These are phyloP conservation scores for Lipomyces yamanashiensis DNA, from an alignment of 805 yeast genomes.

Conservation along the genomic window DNA sequence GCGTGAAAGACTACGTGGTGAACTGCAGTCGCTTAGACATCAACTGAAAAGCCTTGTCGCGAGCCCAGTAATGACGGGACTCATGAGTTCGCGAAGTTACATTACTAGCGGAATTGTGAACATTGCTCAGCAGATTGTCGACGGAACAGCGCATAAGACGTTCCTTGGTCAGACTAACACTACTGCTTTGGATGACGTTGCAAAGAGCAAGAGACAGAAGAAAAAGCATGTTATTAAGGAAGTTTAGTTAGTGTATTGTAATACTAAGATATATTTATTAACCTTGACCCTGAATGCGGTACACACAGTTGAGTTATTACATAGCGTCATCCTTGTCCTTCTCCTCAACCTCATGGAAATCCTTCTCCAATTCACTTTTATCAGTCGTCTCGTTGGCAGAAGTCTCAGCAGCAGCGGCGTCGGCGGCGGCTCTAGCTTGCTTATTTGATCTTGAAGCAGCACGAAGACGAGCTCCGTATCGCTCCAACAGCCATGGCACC, in stretches of 20 bases:
- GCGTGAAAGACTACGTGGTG: conserved; percentile 14
- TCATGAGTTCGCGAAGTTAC: conserved; percentile 39
- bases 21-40: conserved; percentile 32
- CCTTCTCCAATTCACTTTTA: too few species aligned
- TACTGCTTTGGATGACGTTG: conserved; percentile 70
- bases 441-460: conserved; percentile 17
- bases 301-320: too few species aligned
- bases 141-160: conserved; percentile 66
- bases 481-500: conserved; percentile 67
- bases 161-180: conserved; percentile 72
- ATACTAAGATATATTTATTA: neutral
- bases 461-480: conserved; percentile 64
- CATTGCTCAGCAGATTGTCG: conserved; percentile 53
- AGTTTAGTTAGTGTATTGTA: neutral
- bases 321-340: too few species aligned
- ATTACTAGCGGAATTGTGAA: conserved; percentile 45
- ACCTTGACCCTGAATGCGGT: too few species aligned
- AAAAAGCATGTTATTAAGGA: neutral
- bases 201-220: conserved; percentile 38
- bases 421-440: conserved; percentile 36
- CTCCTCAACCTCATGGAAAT: too few species aligned
- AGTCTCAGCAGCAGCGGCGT: neutral
- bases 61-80: conserved; percentile 39
- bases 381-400: too few species aligned
- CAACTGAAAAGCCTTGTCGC: conserved; percentile 40